These are phyloP conservation scores for Colletotrichum sp. DNA, from an alignment of 2,329 filamentous ascomycete genomes.

Conservation along the genomic window DNA sequence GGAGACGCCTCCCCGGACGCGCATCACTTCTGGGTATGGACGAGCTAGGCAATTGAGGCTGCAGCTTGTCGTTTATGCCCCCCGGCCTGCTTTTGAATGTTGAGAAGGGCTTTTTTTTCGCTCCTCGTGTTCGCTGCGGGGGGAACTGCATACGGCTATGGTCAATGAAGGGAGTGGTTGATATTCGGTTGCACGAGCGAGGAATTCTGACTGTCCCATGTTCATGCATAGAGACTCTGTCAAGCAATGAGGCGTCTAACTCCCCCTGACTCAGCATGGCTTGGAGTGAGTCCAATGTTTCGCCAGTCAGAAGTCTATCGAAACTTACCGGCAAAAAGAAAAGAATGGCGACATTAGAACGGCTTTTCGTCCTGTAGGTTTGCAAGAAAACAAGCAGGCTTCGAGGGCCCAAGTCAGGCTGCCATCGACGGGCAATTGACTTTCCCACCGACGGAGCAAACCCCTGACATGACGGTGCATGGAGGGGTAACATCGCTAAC, in stretches of 20 bases:
- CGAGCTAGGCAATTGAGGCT: background rate
- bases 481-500: background rate
- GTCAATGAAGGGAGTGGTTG: background rate
- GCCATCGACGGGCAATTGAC: background rate
- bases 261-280: background rate
- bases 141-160: background rate
- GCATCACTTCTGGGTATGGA: background rate
- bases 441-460: background rate
- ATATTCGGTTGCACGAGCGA: background rate
- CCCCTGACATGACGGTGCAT: background rate
- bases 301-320: background rate
- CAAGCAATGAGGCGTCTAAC: background rate
- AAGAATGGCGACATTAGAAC: background rate
- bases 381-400: background rate
- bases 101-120: background rate
- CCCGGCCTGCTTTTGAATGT: background rate
- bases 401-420: background rate
- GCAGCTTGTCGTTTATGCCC: background rate
- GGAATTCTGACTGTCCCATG: background rate
- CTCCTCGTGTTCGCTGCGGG: background rate
- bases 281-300: background rate
- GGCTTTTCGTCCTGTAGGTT: background rate
- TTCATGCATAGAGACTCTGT: background rate
- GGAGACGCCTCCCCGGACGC: background rate
- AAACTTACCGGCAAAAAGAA: background rate